A percentile compares a stretch with the other conserved stretches of the same genome.
Conservation (phyloP, 306 rosid genomes). For the Cajanus cajan region DNA sequence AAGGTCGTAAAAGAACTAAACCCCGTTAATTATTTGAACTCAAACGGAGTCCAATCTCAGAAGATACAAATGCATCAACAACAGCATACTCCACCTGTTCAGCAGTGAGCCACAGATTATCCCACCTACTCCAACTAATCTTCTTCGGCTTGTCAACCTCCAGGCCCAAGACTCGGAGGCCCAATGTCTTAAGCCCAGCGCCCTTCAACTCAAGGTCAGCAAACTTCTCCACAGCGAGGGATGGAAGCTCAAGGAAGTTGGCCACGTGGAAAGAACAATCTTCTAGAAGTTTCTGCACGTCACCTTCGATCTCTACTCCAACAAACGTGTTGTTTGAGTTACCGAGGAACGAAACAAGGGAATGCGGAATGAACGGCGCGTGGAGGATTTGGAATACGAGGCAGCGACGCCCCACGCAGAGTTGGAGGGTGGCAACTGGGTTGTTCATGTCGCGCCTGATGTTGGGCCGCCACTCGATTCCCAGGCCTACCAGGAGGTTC, state of each 20-base stretch:
- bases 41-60: no score
- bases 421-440: no score
- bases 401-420: no score
- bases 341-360: background rate
- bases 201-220: background rate
- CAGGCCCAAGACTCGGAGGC: background rate
- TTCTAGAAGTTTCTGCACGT: slow-evolving; percentile 3
- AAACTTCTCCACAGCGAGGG: slow-evolving; percentile 11
- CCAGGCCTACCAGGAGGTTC: no score
- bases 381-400: slow-evolving; percentile 30
- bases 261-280: background rate
- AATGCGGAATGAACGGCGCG: background rate
- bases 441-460: no score
- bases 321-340: background rate
- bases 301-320: slow-evolving; percentile 24
- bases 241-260: background rate
- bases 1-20: no score
- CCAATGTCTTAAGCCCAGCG: background rate
- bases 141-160: slow-evolving; percentile 21
- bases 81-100: slow-evolving; percentile 33
- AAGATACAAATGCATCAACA: no score
- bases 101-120: background rate
- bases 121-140: slow-evolving; percentile 28
- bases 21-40: no score
- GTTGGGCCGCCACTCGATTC: no score